A percentile compares a stretch with the other conserved stretches of the same genome.
Evolutionary conservation across 2,329 filamentous ascomycete genomes (phyloP).

Genomic region (Septoria petroselini): DNA sequence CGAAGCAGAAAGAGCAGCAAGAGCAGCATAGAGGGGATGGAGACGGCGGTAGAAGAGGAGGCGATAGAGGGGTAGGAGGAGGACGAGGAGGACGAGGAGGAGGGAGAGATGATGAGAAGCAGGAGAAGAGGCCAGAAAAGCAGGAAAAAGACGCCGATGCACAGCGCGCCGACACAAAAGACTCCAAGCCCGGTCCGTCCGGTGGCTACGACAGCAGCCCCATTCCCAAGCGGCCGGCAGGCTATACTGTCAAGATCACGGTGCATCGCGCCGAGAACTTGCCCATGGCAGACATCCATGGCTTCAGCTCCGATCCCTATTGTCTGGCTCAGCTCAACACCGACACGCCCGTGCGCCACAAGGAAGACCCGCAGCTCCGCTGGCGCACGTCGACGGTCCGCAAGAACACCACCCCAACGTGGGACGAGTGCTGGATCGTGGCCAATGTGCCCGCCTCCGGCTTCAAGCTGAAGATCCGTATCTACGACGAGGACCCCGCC

Average conservation of each 20-base stretch:
- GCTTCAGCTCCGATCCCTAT: conserved; percentile 79
- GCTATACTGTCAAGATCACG: conserved; percentile 80
- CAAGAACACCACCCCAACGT: conserved; percentile 68
- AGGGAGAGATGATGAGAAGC: conserved; percentile 10
- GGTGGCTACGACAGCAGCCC: conserved; percentile 80
- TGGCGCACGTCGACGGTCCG: conserved; percentile 75
- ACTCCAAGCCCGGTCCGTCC: conserved; percentile 49
- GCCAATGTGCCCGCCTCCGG: conserved; percentile 79
- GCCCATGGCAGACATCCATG: conserved; percentile 74
- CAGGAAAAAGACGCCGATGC: conserved; percentile 16
- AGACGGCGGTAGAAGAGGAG: no score
- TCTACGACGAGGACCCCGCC: conserved; percentile 86
- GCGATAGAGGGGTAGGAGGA: no score
- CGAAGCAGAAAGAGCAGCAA: conserved; percentile 18
- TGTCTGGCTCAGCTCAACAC: conserved; percentile 72
- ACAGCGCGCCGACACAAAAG: conserved; percentile 11
- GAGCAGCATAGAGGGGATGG: no score
- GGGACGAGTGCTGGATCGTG: conserved; percentile 84
- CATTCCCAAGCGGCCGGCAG: conserved; percentile 64
- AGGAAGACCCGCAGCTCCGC: conserved; percentile 74
- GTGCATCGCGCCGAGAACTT: conserved; percentile 79
- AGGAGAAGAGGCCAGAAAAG: conserved; percentile 5
- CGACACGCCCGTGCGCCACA: conserved; percentile 69
- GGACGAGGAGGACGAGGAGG: no score
- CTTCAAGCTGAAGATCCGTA: conserved; percentile 77